Evolutionary conservation across 176 grass and related monocot genomes (phyloP), one percentile per base, ranked within the genome.

Genomic region (Saccharum spontaneum): DNA sequence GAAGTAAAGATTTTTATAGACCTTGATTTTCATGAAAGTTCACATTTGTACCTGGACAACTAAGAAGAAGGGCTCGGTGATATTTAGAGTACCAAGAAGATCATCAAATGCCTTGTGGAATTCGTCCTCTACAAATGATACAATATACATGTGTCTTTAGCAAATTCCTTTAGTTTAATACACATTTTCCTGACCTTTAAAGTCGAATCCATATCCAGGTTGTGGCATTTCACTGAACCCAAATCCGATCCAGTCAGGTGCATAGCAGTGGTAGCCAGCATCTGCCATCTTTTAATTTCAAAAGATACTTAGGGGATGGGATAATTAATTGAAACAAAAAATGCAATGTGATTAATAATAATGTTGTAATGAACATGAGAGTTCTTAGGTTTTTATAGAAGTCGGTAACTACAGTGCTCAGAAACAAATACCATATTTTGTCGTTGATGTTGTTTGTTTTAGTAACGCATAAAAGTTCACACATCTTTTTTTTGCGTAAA

Each of bases 221-320:
- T 98, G 96, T 67, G 96, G 96, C 89, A 92, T 95, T 66, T 98
- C 96, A 89, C 93, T 98, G 72, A 98, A 98, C 38, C 96, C 96
- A 81, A 98, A 98, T 90, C 96, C 93, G 65, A 98, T 90, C 96
- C 96, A 98, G 48, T 98, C 95, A 88, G 93, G 95, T 76, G 95
- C 95, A 80, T 81, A 95, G 73, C 95, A 95, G 74, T 92, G 95
- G 75, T 95, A 98, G 59, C 95, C 93, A 90, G 71, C 78, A 80
- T 88, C 88, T 85, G 93, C 78, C 92, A 98, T 95, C 95, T 98
- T 87, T 84, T 72, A 86, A 90, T 55, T 79, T 86, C 39, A 91
- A 61, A 73, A 67, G 34, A 52, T 39, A 41, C 65, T 94, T 76
- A 91, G 86, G 11, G 79, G 22, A 77, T 67, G 39, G 6, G 60